These are phyloP conservation scores for Cercophora samala DNA, from an alignment of 495 filamentous ascomycete species.

Conservation along the genomic window DNA sequence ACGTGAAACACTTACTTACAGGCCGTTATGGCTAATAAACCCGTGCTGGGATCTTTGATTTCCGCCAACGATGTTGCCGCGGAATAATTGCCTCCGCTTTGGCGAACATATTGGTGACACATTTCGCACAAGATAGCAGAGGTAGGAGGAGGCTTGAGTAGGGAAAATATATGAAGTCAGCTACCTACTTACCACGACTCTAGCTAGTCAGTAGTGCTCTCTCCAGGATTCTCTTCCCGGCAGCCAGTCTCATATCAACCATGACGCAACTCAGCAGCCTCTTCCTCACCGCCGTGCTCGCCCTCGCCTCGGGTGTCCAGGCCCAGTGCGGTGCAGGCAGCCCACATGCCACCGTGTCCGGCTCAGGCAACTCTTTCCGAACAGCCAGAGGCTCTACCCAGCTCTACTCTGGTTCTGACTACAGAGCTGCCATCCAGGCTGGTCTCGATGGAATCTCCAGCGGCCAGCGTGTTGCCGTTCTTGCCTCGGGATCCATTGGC, in stretches of 20 bases:
- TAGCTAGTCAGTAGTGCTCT: background rate
- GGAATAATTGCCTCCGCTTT: conserved; percentile 6
- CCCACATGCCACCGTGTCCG: conserved; percentile 40
- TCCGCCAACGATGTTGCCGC: conserved; percentile 1
- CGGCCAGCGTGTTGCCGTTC: conserved; percentile 56
- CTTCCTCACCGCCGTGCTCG: conserved; percentile 29
- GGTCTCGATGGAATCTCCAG: conserved; percentile 49
- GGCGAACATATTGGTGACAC: background rate
- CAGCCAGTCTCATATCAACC: background rate
- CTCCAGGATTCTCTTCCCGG: background rate
- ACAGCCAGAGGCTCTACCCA: conserved; percentile 32
- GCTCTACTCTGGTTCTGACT: conserved; percentile 45
- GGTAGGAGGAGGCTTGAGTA: background rate
- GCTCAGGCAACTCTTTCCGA: conserved; percentile 36
- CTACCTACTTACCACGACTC: background rate
- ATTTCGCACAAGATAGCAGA: background rate
- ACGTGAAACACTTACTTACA: background rate
- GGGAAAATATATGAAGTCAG: background rate
- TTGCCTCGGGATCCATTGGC: conserved; percentile 57
- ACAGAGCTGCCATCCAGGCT: conserved; percentile 43
- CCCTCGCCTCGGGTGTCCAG: conserved; percentile 27
- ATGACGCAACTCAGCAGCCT: conserved; percentile 15
- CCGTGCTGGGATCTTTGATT: background rate
- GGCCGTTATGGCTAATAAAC: background rate
- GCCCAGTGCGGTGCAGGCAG: conserved; percentile 42